phyloP scores from a whole-genome alignment of 1,284 basidiomycete species.

The Cutaneotrichosporon sp. region DNA sequence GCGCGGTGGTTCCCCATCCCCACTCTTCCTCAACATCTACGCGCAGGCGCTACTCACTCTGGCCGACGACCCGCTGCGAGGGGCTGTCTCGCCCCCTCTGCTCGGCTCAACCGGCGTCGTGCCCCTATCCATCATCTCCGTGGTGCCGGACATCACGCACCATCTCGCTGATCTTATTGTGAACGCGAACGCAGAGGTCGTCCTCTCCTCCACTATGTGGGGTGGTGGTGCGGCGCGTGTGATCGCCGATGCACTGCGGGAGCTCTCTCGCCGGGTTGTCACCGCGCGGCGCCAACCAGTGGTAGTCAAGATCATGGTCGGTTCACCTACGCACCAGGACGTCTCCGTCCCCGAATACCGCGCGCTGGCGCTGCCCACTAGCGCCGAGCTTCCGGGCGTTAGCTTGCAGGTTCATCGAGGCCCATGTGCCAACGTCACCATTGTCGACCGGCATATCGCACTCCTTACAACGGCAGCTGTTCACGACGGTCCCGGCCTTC shows the following conservation, averaged over 20 bases:
- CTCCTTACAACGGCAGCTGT: background rate
- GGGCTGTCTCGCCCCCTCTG: constrained; percentile 32
- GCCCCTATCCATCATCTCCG: constrained; percentile 36
- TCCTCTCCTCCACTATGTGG: constrained; percentile 42
- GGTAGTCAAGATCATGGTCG: constrained; percentile 7
- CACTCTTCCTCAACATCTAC: constrained; percentile 32
- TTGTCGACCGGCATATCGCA: too few relatives aligned
- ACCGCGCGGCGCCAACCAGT: constrained; percentile 11
- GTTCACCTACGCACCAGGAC: background rate
- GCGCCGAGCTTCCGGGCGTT: background rate
- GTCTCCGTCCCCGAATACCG: constrained; percentile 29
- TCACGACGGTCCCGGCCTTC: constrained; percentile 56
- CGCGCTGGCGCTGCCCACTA: constrained; percentile 3
- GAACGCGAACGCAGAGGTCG: constrained; percentile 32
- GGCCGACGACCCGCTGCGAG: constrained; percentile 28
- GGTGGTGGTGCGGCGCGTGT: constrained; percentile 29
- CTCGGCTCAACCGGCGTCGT: constrained; percentile 31
- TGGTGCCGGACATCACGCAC: constrained; percentile 38
- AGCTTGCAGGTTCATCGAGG: too few relatives aligned
- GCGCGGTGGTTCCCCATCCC: constrained; percentile 28
- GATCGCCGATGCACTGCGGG: constrained; percentile 31
- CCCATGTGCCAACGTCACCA: too few relatives aligned
- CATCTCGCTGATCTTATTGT: constrained; percentile 39
- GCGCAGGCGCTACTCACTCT: constrained; percentile 30
- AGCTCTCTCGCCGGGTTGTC: constrained; percentile 33